Conservation (phyloP, 441 rosid species). For the Eutrema salsugineum region DNA sequence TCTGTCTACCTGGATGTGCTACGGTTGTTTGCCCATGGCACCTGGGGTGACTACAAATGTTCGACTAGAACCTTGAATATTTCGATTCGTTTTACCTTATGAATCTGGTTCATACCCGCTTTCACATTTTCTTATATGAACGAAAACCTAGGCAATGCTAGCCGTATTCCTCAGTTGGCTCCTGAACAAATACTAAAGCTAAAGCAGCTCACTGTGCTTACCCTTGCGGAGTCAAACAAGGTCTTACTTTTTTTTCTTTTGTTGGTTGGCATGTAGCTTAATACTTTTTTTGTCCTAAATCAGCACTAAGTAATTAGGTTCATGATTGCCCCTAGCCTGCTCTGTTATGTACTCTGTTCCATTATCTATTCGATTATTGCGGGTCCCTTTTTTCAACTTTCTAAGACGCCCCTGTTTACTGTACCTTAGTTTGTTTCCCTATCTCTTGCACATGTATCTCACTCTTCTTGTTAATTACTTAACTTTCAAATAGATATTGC, state of each 20-base stretch:
- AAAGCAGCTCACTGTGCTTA: conserved; percentile 94
- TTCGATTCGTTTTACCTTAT: neutral
- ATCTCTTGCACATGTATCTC: neutral
- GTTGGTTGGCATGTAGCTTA: neutral
- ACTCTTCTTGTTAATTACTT: neutral
- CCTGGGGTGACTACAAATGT: conserved; percentile 94
- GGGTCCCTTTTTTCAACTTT: too few species aligned
- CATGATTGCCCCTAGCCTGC: neutral
- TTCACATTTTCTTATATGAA: neutral
- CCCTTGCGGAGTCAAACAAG: conserved; percentile 90
- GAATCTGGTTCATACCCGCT: neutral
- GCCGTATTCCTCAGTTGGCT: conserved; percentile 51
- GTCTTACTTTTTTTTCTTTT: conserved; percentile 28
- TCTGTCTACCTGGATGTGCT: conserved; percentile 57
- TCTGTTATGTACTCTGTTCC: neutral
- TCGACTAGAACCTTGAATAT: conserved; percentile 8
- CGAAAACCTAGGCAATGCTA: conserved; percentile 48
- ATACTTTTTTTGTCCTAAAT: neutral
- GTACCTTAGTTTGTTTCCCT: neutral
- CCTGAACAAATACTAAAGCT: conserved; percentile 90
- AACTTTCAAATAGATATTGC: conserved; percentile 53
- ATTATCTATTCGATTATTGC: too few species aligned
- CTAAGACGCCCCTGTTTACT: neutral
- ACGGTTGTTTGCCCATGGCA: conserved; percentile 86
- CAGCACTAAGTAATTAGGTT: neutral